Evolutionary conservation across 495 filamentous ascomycete species (phyloP).

Genomic region (Penicillium parvum): DNA sequence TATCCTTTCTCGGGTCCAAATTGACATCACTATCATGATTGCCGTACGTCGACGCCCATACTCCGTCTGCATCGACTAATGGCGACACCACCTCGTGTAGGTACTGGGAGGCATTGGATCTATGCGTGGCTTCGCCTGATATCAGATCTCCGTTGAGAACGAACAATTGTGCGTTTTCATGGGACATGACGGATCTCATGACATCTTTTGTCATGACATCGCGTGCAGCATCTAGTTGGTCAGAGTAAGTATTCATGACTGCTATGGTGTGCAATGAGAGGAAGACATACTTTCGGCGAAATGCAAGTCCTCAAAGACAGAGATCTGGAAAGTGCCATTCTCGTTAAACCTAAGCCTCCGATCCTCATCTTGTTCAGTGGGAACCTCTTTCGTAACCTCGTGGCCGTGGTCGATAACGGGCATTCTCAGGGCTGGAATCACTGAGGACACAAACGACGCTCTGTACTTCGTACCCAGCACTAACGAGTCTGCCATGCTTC

Average conservation of each 20-base stretch:
- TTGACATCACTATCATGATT: slow-evolving; percentile 68
- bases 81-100: slow-evolving; percentile 59
- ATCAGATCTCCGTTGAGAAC: slow-evolving; percentile 74
- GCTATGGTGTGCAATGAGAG: neutral
- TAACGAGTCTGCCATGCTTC: too few species aligned
- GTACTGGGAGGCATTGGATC: slow-evolving; percentile 55
- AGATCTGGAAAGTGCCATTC: slow-evolving; percentile 42
- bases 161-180: slow-evolving; percentile 54
- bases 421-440: too few species aligned
- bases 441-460: too few species aligned
- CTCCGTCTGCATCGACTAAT: slow-evolving; percentile 45
- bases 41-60: slow-evolving; percentile 69
- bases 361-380: neutral
- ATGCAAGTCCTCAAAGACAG: slow-evolving; percentile 63
- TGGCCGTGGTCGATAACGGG: too few species aligned
- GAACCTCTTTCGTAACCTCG: too few species aligned
- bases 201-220: slow-evolving; percentile 57
- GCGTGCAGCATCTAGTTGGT: slow-evolving; percentile 5
- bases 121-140: slow-evolving; percentile 60
- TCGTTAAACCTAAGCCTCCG: slow-evolving; percentile 18
- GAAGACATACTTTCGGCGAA: slow-evolving; percentile 3
- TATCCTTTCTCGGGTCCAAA: slow-evolving; percentile 43
- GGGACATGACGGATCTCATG: slow-evolving; percentile 56
- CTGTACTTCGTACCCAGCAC: too few species aligned
- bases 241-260: neutral